Evolutionary conservation across 495 filamentous ascomycete species (phyloP).

Genomic region (Niebla homalea): DNA sequence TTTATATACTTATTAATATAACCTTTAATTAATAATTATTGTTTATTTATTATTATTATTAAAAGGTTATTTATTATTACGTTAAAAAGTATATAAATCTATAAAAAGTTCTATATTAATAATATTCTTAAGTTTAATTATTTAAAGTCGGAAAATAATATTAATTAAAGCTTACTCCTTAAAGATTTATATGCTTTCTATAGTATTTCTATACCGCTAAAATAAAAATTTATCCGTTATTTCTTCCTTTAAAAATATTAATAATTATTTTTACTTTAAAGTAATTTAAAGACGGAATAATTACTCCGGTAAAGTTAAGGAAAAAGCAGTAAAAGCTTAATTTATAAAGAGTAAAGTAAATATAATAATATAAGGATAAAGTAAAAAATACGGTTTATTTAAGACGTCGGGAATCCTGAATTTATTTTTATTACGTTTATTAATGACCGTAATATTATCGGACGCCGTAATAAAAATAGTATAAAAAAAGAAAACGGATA

Average conservation of each 20-base stretch:
- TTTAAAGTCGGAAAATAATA: constrained; percentile 1
- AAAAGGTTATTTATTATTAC: background rate
- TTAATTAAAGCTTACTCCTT: constrained; percentile 4
- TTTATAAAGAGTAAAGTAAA: background rate
- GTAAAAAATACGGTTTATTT: background rate
- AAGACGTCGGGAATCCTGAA: too few species aligned
- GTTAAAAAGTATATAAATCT: background rate
- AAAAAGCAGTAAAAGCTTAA: background rate
- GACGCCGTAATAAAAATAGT: too few species aligned
- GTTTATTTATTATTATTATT: constrained; percentile 7
- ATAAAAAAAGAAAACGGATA: background rate
- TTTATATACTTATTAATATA: background rate
- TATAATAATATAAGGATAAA: constrained; percentile 3
- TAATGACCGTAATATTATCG: too few species aligned
- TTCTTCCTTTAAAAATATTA: constrained; percentile 7
- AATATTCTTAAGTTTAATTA: background rate
- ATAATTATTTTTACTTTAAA: constrained; percentile 1
- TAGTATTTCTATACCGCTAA: background rate
- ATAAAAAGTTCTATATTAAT: constrained; percentile 1
- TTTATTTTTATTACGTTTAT: too few species aligned
- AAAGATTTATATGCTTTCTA: background rate
- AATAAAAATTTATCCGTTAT: constrained; percentile 3
- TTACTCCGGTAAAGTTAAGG: background rate
- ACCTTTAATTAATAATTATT: background rate
- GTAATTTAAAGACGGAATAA: constrained; percentile 1